Base-by-base conservation (phyloP, 176 grass and related monocot genomes). In the Cocos nucifera region DNA sequence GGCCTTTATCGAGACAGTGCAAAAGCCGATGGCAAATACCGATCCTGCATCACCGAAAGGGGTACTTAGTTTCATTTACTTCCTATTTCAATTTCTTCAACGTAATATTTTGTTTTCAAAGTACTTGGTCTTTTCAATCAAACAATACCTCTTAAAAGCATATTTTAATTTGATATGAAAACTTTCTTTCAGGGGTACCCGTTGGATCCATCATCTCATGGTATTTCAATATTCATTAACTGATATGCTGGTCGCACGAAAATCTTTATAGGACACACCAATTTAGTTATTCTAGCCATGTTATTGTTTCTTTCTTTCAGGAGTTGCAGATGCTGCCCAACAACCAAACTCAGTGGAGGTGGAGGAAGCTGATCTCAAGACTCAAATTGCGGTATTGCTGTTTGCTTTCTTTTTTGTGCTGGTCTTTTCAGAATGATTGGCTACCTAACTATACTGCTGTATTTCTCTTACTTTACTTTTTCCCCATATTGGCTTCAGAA, bases 311-410 rank as follows among this genome's bases (percentile, higher is more conserved):
- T 17, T 44, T 68, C 32, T 4, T 4, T 0, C 17, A 68, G 54
- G 51, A 75, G 16, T 61, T 59, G 55, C 51, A 82, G 78, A 53
- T 85, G 71, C 28, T 24, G 26, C 54, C 59, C 50, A 66, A 30
- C 20, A 78, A 65, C 54, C 15, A 0, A 66, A 39, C 35, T 29
- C 29, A 7, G 30, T 58, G 27, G 27, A 28, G 2, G 30, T 58
- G 27, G 27, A 28, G 2, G 53, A 17, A 66, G 39, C 21, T 76
- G 81, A 89, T 70, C 35, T 85, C 50, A 76, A 72, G 71, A 24
- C 69, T 51, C 65, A 76, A 65, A 73, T 89, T 73, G 74, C 74
- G 81, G 86, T 89, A 76, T 21, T 48, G 51, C 4, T 64, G 17
- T 49, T 67, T 32, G 28, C 24, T 22, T 20, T 59, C 52, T 75